Evolutionary conservation across 768 basidiomycete genomes (phyloP).

Genomic region (Leucocoprinus birnbaumii): DNA sequence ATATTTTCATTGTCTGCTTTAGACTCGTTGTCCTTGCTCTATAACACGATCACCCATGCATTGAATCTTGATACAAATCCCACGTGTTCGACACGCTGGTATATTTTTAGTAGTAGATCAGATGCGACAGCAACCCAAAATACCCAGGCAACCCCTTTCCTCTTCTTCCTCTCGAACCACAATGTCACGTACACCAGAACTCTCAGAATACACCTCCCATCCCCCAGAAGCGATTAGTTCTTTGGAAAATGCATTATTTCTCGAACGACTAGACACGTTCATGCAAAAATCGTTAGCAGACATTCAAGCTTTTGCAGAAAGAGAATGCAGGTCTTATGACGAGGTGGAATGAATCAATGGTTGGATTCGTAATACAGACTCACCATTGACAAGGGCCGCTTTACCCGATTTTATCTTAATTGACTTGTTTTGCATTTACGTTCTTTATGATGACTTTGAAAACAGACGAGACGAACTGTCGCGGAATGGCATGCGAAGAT

Average conservation of each 20-base stretch:
- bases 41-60: too few relatives aligned
- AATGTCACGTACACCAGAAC: conserved; percentile 11
- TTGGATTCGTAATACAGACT: conserved; percentile 7
- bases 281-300: conserved; percentile 56
- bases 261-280: conserved; percentile 63
- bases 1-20: too few relatives aligned
- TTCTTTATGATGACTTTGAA: neutral
- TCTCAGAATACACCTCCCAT: conserved; percentile 27
- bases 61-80: too few relatives aligned
- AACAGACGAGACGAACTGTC: conserved; percentile 45
- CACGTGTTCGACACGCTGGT: neutral
- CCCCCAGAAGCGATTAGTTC: conserved; percentile 16
- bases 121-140: neutral
- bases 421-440: conserved; percentile 18
- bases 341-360: conserved; percentile 40
- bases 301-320: conserved; percentile 56
- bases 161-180: neutral
- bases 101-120: neutral
- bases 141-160: neutral
- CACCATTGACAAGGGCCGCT: conserved; percentile 12
- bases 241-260: conserved; percentile 49
- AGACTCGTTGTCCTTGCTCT: too few relatives aligned
- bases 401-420: conserved; percentile 18
- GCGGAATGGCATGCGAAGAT: conserved; percentile 64
- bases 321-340: conserved; percentile 57